These are phyloP conservation scores for Tanacetum coccineum DNA, from an alignment of 129 eudicot species.

Conservation along the genomic window DNA sequence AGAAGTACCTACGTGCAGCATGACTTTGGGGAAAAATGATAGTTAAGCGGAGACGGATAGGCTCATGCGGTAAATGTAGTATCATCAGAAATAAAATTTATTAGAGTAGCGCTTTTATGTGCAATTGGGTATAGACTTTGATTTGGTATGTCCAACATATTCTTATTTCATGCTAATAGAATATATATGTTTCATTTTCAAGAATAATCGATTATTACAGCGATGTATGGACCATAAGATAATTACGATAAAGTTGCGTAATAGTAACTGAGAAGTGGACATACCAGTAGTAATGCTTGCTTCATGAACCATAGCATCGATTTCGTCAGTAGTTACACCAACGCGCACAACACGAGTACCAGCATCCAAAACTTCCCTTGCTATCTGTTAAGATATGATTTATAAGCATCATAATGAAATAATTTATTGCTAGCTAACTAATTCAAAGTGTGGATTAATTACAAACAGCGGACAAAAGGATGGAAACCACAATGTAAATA, in stretches of 20 bases:
- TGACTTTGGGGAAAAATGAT: conserved; percentile 89
- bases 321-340: too few species aligned
- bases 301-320: too few species aligned
- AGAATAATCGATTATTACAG: not conserved
- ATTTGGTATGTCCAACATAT: too few species aligned
- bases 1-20: conserved; percentile 97
- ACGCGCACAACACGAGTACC: too few species aligned
- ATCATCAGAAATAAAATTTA: not conserved
- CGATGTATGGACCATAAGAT: not conserved
- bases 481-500: not conserved
- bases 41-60: conserved; percentile 92
- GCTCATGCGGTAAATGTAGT: conserved; percentile 76
- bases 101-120: not conserved
- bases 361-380: too few species aligned
- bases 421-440: not conserved
- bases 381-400: too few species aligned
- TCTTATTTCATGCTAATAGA: not conserved
- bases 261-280: too few species aligned
- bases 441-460: too few species aligned
- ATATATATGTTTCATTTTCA: not conserved
- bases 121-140: conserved; percentile 5
- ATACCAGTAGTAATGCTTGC: too few species aligned
- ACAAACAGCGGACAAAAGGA: not conserved
- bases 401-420: not conserved
- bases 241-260: not conserved